These are phyloP conservation scores for Setaria italica DNA, from an alignment of 202 grass and related monocot genomes.

Conservation along the genomic window DNA sequence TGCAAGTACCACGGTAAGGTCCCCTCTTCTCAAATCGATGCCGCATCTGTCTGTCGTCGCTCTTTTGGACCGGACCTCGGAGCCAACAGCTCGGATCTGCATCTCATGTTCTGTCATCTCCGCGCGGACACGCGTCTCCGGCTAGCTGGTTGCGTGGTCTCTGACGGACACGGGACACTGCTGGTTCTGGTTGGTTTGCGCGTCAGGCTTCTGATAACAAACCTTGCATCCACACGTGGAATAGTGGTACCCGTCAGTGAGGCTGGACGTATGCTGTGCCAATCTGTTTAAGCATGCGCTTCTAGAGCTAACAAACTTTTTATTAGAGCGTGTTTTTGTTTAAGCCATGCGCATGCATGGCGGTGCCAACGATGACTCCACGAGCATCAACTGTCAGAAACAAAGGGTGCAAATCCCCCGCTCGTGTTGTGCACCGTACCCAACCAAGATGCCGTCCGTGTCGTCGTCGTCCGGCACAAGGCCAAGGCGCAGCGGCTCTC, in stretches of 20 bases:
- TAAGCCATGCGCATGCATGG: neutral
- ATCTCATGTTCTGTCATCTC: slow-evolving; percentile 19
- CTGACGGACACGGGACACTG: neutral
- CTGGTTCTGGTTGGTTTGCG: neutral
- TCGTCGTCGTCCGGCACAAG: neutral
- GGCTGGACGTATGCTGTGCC: neutral
- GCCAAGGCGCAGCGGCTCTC: neutral
- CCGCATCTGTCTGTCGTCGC: neutral
- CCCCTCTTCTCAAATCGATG: no score
- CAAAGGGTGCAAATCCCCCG: neutral
- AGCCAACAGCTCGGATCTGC: slow-evolving; percentile 30
- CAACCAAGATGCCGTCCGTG: neutral
- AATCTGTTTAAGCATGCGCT: neutral
- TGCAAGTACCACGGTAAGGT: slow-evolving; percentile 32
- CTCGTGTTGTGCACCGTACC: neutral
- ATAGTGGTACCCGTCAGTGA: neutral
- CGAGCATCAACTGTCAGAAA: neutral
- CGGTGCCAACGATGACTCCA: neutral
- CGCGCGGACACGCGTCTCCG: neutral
- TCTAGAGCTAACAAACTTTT: neutral
- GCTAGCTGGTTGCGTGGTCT: neutral
- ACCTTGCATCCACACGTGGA: slow-evolving; percentile 41
- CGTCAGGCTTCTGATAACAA: neutral
- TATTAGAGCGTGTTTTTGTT: neutral
- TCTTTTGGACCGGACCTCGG: neutral